Conservation (phyloP, 352 stramenopile species). For the Phytopythium aichiense region DNA sequence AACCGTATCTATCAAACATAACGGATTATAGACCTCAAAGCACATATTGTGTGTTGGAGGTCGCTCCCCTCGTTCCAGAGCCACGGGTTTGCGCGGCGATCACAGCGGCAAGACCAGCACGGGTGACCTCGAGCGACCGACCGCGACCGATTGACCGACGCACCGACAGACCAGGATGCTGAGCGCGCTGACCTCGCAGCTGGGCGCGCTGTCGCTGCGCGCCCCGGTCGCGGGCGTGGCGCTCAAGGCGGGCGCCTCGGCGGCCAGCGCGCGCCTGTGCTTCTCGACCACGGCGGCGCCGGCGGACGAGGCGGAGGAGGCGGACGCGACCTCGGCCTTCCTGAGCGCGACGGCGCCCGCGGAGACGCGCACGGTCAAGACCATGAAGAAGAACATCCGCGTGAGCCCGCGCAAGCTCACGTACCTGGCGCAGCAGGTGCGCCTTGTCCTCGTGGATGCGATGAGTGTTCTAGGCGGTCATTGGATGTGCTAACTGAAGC, state of each 20-base stretch:
- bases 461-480: too few species aligned
- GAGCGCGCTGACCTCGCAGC: slow-evolving; percentile 48
- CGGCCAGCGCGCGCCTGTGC: slow-evolving; percentile 11
- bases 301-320: slow-evolving; percentile 15
- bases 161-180: slow-evolving; percentile 33
- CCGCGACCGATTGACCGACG: neutral
- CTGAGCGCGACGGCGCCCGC: slow-evolving; percentile 51
- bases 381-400: slow-evolving; percentile 80
- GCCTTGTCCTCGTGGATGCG: neutral
- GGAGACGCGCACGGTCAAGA: slow-evolving; percentile 62
- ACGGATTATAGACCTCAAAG: neutral
- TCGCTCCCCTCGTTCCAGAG: neutral
- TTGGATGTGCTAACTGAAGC: too few species aligned
- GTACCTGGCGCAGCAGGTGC: slow-evolving; percentile 59
- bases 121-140: too few species aligned
- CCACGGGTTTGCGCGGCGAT: neutral
- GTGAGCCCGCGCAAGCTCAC: slow-evolving; percentile 78
- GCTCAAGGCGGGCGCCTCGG: slow-evolving; percentile 11
- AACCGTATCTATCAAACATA: neutral
- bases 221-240: slow-evolving; percentile 19
- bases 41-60: neutral
- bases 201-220: slow-evolving; percentile 59
- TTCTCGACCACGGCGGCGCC: slow-evolving; percentile 35
- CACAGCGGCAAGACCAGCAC: neutral
- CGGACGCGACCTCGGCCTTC: slow-evolving; percentile 52